phyloP scores from a whole-genome alignment of 2,329 filamentous ascomycete species.

The Catunica adiposa region DNA sequence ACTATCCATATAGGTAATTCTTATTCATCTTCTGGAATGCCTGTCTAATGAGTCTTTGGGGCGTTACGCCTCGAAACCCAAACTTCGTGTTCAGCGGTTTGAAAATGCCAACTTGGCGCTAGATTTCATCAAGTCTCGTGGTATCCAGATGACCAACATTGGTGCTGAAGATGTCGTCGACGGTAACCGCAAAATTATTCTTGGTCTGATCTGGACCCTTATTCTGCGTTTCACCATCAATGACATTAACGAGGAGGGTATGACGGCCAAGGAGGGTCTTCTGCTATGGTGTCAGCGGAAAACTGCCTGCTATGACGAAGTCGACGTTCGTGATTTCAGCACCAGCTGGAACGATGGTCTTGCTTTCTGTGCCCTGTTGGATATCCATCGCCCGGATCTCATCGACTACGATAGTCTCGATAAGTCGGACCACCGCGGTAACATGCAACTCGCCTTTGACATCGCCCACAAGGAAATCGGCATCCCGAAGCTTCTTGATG shows the following conservation, averaged over 20 bases:
- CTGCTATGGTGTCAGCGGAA: constrained; percentile 96
- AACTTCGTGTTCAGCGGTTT: constrained; percentile 88
- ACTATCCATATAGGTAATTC: constrained; percentile 49
- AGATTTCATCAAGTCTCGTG: constrained; percentile 76
- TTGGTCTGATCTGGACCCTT: constrained; percentile 94
- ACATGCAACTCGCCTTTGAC: constrained; percentile 97
- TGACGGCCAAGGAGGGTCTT: constrained; percentile 92
- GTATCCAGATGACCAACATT: constrained; percentile 97
- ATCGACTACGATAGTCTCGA: constrained; percentile 94
- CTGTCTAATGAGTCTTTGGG: constrained; percentile 88
- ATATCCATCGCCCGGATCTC: constrained; percentile 91
- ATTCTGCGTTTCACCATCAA: constrained; percentile 97
- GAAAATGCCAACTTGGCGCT: constrained; percentile 96
- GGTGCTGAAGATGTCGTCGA: constrained; percentile 97
- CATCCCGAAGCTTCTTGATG: constrained; percentile 86
- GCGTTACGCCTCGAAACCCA: constrained; percentile 90
- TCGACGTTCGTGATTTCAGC: constrained; percentile 90
- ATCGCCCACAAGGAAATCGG: constrained; percentile 93
- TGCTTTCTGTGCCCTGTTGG: constrained; percentile 87
- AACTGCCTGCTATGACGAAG: constrained; percentile 94
- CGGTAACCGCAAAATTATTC: constrained; percentile 91
- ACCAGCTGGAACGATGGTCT: constrained; percentile 93
- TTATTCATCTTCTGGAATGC: constrained; percentile 94
- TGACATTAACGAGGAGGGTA: constrained; percentile 94
- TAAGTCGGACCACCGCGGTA: constrained; percentile 83